These are phyloP conservation scores for Cryptosporidium sp. DNA, from an alignment of 169 alveolate genomes.

Conservation along the genomic window DNA sequence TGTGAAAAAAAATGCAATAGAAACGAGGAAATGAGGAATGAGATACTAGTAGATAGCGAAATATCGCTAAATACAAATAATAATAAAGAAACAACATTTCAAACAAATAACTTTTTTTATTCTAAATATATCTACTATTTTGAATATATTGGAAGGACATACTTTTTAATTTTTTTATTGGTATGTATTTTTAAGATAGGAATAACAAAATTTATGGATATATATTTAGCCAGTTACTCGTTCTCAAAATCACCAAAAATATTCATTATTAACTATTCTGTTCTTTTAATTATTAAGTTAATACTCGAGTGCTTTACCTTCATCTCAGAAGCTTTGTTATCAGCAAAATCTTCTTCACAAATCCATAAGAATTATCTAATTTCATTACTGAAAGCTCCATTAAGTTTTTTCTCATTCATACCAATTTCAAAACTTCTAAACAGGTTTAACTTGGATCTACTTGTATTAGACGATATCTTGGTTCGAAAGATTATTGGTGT, in stretches of 20 bases:
- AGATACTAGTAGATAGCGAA: background rate
- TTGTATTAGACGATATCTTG: constrained; percentile 14
- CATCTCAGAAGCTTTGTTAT: constrained; percentile 32
- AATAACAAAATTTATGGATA: constrained; percentile 1
- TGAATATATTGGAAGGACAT: constrained; percentile 3
- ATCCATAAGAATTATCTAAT: constrained; percentile 11
- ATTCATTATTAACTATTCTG: background rate
- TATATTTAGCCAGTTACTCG: background rate
- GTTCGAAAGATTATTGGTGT: constrained; percentile 43
- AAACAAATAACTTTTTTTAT: background rate
- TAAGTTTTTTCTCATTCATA: constrained; percentile 13
- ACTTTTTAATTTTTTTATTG: background rate
- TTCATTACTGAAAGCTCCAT: constrained; percentile 31
- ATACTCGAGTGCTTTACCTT: constrained; percentile 4
- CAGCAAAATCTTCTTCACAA: constrained; percentile 6
- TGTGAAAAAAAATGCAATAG: background rate
- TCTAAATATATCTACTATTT: constrained; percentile 10
- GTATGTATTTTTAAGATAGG: constrained; percentile 20
- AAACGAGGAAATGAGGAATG: background rate
- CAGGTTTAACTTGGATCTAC: constrained; percentile 43
- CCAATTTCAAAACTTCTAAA: constrained; percentile 31
- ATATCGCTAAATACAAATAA: background rate
- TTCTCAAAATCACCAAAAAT: background rate
- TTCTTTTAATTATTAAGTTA: constrained; percentile 16
- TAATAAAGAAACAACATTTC: background rate